phyloP scores from a whole-genome alignment of 371 early-diverging fungal genomes.

The Syncephalastrum monosporum region DNA sequence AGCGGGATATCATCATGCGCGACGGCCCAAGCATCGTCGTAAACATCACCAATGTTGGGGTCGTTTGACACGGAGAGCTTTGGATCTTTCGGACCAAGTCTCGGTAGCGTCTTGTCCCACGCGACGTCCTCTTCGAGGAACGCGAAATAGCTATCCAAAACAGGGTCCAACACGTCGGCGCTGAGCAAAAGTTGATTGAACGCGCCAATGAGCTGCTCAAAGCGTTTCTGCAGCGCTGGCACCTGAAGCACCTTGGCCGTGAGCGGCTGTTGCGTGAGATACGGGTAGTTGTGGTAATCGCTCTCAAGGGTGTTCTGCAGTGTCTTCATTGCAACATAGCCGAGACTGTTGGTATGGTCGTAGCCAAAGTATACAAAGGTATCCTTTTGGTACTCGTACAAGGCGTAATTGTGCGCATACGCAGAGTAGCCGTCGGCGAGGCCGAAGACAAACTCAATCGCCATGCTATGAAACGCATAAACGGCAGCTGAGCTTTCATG shows the following conservation, averaged over 20 bases:
- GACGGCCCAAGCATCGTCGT: slow-evolving; percentile 4
- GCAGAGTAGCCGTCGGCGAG: slow-evolving; percentile 14
- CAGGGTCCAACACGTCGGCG: slow-evolving; percentile 1
- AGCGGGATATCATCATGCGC: slow-evolving; percentile 12
- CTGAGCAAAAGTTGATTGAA: neutral
- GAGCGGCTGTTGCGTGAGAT: neutral
- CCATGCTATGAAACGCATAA: slow-evolving; percentile 17
- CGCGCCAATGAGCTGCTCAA: slow-evolving; percentile 4
- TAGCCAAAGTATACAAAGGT: slow-evolving; percentile 11
- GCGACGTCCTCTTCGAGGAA: slow-evolving; percentile 18
- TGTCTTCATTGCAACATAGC: neutral
- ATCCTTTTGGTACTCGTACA: slow-evolving; percentile 14
- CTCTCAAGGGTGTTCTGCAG: slow-evolving; percentile 7
- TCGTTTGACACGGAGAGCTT: slow-evolving; percentile 1
- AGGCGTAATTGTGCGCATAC: slow-evolving; percentile 23
- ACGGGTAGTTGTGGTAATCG: neutral
- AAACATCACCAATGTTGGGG: slow-evolving; percentile 1
- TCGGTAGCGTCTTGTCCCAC: slow-evolving; percentile 17
- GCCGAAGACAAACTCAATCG: slow-evolving; percentile 19
- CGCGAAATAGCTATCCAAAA: slow-evolving; percentile 11
- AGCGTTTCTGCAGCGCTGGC: neutral
- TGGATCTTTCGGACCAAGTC: neutral
- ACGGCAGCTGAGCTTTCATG: too few species aligned
- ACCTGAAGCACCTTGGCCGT: neutral
- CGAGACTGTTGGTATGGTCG: slow-evolving; percentile 5